phyloP scores from a whole-genome alignment of 1,284 basidiomycete genomes.

The Cystobasidium sp. region DNA sequence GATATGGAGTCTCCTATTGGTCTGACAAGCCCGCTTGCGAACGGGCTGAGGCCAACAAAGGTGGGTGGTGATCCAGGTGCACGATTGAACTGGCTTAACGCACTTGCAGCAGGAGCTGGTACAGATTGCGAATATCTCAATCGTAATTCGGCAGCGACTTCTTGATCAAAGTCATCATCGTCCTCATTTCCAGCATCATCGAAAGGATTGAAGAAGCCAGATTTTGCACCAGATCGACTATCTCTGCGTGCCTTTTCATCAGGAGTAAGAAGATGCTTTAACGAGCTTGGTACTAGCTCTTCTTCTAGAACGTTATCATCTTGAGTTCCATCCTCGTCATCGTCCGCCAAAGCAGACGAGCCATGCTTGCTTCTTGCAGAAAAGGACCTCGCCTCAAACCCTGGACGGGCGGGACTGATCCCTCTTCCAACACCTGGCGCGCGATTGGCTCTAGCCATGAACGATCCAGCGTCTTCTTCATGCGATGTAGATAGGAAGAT shows the following conservation, averaged over 20 bases:
- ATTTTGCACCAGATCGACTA: constrained; percentile 23
- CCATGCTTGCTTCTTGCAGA: constrained; percentile 5
- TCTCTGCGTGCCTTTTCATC: constrained; percentile 27
- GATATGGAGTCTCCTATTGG: background rate
- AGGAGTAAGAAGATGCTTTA: constrained; percentile 41
- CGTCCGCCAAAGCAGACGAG: constrained; percentile 21
- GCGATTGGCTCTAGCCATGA: constrained; percentile 9
- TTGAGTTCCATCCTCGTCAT: constrained; percentile 31
- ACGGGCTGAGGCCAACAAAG: constrained; percentile 10
- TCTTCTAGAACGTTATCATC: constrained; percentile 29
- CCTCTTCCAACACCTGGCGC: background rate
- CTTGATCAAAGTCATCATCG: constrained; percentile 23
- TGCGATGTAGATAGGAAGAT: constrained; percentile 41
- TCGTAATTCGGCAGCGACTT: constrained; percentile 11
- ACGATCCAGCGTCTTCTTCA: constrained; percentile 30
- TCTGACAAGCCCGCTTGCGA: background rate
- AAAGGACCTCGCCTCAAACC: constrained; percentile 9
- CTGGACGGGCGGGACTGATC: constrained; percentile 13
- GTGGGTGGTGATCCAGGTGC: constrained; percentile 41
- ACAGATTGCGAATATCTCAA: constrained; percentile 25
- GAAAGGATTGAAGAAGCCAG: constrained; percentile 44
- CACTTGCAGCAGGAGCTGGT: constrained; percentile 8
- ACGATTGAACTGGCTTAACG: constrained; percentile 18
- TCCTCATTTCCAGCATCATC: constrained; percentile 30
- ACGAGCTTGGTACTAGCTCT: constrained; percentile 36